Evolutionary conservation across 176 grass and related monocot species (phyloP), one percentile per base, ranked within the genome.

Genomic region (Cenchrus americanus): DNA sequence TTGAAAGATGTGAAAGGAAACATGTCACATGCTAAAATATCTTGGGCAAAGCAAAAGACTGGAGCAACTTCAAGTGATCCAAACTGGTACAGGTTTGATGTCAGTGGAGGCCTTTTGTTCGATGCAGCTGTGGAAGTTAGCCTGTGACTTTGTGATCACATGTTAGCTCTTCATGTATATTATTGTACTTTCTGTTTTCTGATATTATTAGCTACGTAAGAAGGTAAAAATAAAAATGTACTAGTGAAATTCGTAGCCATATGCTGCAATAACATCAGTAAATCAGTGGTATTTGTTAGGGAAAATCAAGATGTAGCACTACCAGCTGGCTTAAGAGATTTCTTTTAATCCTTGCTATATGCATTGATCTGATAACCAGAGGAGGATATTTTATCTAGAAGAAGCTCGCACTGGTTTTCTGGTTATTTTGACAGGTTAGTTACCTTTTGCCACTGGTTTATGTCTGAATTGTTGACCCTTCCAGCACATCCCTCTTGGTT

Each of bases 21-120:
- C 88, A 83, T 66, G 69, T n/a, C 83, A 90, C 84, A 86, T 90
- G 84, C 59, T 53, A 73, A 49, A 62, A 67, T 61, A 60, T 73
- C 59, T 73, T 67, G 67, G 37, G 50, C 51, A 70, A 53, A 78
- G 59, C 61, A 71, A 73, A 72, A 55, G 57, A 14, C 14, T 73
- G 49, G 21, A 65, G 58, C 58, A 72, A 78, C 19, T 90, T 66
- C 46, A 82, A 52, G 81, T 72, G 79, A 90, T 86, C 83, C 79
- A 90, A 89, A 86, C 65, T 72, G 40, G 83, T 82, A 17, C 88
- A 90, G 8, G 22, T 79, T 82, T 83, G 66, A 66, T 83, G 79
- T 58, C 72, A 82, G 47, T 26, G 22, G 13, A 71, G 55, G 14
- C 37, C 58, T 68, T 68, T 86, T 86, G 72, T 80, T 77, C 62